Evolutionary conservation across 306 rosid genomes (phyloP).

Genomic region (Trifolium dubium): DNA sequence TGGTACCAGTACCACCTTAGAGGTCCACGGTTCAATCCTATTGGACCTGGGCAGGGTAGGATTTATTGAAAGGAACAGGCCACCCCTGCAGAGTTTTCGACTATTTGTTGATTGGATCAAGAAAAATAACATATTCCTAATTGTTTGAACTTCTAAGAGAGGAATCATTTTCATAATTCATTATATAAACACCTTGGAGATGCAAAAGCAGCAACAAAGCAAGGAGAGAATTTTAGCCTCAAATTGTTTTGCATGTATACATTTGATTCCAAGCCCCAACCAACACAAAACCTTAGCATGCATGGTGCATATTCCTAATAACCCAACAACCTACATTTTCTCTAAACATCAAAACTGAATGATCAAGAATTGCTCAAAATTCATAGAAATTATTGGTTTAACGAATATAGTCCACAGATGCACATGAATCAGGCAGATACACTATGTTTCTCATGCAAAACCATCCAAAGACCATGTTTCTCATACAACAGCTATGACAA

Average conservation of each 20-base stretch:
- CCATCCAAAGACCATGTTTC: conserved; percentile 14
- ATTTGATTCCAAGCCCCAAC: neutral
- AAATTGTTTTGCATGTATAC: neutral
- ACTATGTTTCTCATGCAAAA: neutral
- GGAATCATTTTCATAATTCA: neutral
- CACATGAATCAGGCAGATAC: neutral
- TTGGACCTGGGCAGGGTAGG: neutral
- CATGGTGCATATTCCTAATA: neutral
- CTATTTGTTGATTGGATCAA: neutral
- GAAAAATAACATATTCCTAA: neutral
- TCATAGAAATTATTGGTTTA: conserved; percentile 9
- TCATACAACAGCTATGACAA: neutral
- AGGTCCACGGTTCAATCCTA: conserved; percentile 6
- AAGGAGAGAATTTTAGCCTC: neutral
- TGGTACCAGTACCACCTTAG: neutral
- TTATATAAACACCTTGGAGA: neutral
- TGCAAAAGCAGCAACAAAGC: neutral
- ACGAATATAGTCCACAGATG: conserved; percentile 17
- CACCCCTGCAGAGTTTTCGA: neutral
- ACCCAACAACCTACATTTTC: neutral
- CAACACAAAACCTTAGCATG: neutral
- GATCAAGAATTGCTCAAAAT: conserved; percentile 23
- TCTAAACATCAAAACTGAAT: conserved; percentile 5
- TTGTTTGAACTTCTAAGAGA: conserved; percentile 1
- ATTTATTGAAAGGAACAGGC: neutral